Percentiles rank a stretch among this genome's conserved stretches.
phyloP scores from a whole-genome alignment of 352 stramenopile genomes.

The Paralagenidium karlingii region DNA sequence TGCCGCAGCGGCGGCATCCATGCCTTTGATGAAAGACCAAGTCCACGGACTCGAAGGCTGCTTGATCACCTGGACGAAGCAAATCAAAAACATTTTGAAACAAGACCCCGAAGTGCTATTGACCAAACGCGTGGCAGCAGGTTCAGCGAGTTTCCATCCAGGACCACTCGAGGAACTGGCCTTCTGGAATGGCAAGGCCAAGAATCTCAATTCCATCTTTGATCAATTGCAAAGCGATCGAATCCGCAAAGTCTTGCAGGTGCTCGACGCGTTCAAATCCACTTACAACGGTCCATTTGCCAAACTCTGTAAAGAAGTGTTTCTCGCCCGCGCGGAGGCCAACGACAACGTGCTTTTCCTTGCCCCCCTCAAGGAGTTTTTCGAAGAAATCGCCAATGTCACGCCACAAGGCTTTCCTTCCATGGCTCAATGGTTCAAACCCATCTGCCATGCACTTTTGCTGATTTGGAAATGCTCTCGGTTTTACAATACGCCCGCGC shows the following conservation, averaged over 20 bases:
- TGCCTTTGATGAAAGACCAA: conserved; percentile 50
- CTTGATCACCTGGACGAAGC: conserved; percentile 90
- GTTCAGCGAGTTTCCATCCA: too few relatives aligned
- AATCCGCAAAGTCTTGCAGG: conserved; percentile 79
- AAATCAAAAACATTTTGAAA: conserved; percentile 90
- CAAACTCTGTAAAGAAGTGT: conserved; percentile 88
- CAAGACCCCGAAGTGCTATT: conserved; percentile 75
- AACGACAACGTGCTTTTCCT: conserved; percentile 85
- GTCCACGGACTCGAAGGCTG: conserved; percentile 80
- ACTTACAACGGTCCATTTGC: conserved; percentile 89
- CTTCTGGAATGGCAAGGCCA: conserved; percentile 79
- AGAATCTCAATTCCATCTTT: conserved; percentile 87
- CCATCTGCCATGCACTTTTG: conserved; percentile 80
- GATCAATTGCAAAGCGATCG: conserved; percentile 80
- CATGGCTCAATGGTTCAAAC: conserved; percentile 65
- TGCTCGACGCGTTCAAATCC: conserved; percentile 77
- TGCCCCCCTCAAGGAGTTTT: conserved; percentile 53
- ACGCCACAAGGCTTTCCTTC: conserved; percentile 19
- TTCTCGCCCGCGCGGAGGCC: conserved; percentile 71
- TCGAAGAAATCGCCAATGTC: conserved; percentile 21
- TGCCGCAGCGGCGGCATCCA: conserved; percentile 1
- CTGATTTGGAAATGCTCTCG: conserved; percentile 85
- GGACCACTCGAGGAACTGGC: conserved; percentile 79
- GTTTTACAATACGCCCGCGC: conserved; percentile 85
- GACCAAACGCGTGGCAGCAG: conserved; percentile 27